Evolutionary conservation across 768 basidiomycete genomes (phyloP).

Genomic region (Leccinum subtestaceum): DNA sequence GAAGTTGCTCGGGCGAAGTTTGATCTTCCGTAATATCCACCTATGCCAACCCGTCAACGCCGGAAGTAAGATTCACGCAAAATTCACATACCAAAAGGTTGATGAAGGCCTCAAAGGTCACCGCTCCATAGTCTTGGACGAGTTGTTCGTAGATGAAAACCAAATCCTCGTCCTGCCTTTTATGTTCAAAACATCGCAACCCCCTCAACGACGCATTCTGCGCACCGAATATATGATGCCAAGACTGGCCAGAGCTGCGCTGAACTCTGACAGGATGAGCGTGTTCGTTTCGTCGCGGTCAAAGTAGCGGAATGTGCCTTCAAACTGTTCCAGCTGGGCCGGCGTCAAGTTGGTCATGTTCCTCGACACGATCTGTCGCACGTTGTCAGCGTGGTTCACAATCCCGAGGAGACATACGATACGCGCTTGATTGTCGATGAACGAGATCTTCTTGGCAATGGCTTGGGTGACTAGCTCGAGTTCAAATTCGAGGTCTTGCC

Average conservation of each 20-base stretch:
- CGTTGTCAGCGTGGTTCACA: constrained; percentile 12
- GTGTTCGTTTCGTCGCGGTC: constrained; percentile 92
- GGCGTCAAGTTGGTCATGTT: constrained; percentile 94
- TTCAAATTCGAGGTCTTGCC: constrained; percentile 88
- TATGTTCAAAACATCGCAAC: neutral
- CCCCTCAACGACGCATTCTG: neutral
- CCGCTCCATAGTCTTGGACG: constrained; percentile 76
- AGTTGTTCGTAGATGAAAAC: constrained; percentile 80
- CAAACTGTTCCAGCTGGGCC: constrained; percentile 94
- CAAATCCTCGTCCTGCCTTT: constrained; percentile 77
- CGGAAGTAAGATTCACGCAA: neutral
- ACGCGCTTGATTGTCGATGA: constrained; percentile 90
- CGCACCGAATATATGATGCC: constrained; percentile 88
- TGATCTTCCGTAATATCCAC: constrained; percentile 97
- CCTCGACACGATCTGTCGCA: constrained; percentile 79
- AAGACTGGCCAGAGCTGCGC: constrained; percentile 90
- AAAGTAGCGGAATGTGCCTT: constrained; percentile 96
- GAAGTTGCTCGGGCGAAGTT: constrained; percentile 86
- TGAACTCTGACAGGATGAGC: constrained; percentile 78
- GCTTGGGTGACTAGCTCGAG: constrained; percentile 77
- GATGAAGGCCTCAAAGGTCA: constrained; percentile 92
- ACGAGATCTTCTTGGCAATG: constrained; percentile 86
- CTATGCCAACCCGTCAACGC: constrained; percentile 38
- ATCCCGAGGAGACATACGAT: neutral
- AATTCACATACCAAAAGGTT: constrained; percentile 68